Percentiles rank a stretch among this genome's conserved stretches.
These are phyloP conservation scores for Lizonia empirigonia DNA, from an alignment of 2,329 filamentous ascomycete species.

Conservation along the genomic window DNA sequence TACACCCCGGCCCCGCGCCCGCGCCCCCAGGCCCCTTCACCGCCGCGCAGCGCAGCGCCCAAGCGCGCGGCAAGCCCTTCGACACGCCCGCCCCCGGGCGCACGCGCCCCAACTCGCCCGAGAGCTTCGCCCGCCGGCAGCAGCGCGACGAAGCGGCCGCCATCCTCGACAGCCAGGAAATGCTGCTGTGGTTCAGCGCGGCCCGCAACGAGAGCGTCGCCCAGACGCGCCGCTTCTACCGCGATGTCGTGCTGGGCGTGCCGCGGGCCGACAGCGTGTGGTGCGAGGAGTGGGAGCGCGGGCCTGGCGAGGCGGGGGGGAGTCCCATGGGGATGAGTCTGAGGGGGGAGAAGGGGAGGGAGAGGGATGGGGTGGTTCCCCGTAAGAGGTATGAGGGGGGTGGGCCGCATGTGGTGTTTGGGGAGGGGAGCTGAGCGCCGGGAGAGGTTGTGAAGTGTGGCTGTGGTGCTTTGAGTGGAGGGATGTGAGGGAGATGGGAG, in stretches of 20 bases:
- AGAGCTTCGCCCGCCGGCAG: slow-evolving; percentile 38
- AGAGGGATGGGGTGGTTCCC: no score
- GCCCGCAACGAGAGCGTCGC: slow-evolving; percentile 43
- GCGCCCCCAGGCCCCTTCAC: slow-evolving; percentile 16
- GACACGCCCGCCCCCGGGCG: neutral
- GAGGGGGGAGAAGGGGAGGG: slow-evolving; percentile 20
- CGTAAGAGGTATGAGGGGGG: slow-evolving; percentile 14
- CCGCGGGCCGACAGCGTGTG: slow-evolving; percentile 13
- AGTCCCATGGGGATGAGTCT: slow-evolving; percentile 25
- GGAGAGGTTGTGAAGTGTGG: no score
- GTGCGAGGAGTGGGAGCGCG: slow-evolving; percentile 28
- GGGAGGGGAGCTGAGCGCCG: neutral
- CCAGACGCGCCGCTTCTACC: slow-evolving; percentile 40
- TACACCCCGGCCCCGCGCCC: neutral
- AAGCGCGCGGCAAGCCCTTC: slow-evolving; percentile 34
- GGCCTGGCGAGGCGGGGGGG: slow-evolving; percentile 25
- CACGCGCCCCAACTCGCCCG: slow-evolving; percentile 1
- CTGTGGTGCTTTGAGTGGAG: slow-evolving; percentile 2
- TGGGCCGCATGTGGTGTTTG: neutral
- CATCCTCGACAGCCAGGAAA: slow-evolving; percentile 44
- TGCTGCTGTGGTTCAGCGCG: slow-evolving; percentile 45
- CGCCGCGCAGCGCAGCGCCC: slow-evolving; percentile 33
- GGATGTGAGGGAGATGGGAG: slow-evolving; percentile 5
- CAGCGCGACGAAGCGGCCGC: slow-evolving; percentile 36
- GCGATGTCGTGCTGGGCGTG: slow-evolving; percentile 39